phyloP scores from a whole-genome alignment of 1,284 basidiomycete species.

The Malassezia sp. region DNA sequence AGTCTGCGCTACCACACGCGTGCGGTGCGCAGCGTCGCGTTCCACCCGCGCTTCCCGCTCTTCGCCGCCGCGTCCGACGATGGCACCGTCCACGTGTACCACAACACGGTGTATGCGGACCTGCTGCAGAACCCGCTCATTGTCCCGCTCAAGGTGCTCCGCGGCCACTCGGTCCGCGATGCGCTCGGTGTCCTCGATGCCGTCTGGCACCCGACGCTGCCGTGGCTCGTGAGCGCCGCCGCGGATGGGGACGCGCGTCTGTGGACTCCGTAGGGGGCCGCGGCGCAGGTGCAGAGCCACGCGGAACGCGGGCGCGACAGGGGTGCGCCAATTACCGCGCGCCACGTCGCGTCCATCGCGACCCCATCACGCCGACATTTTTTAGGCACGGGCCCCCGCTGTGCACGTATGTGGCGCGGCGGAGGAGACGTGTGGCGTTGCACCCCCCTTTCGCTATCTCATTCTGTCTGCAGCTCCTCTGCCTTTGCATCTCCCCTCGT shows the following conservation, averaged over 20 bases:
- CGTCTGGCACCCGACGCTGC: slow-evolving; percentile 75
- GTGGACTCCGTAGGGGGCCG: slow-evolving; percentile 53
- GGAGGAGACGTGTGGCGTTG: too few species aligned
- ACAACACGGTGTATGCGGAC: slow-evolving; percentile 76
- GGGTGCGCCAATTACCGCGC: too few species aligned
- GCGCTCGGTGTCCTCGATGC: slow-evolving; percentile 82
- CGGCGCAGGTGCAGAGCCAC: too few species aligned
- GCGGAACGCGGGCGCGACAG: too few species aligned
- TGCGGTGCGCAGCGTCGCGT: slow-evolving; percentile 79
- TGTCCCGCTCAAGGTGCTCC: slow-evolving; percentile 88
- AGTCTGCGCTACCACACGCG: slow-evolving; percentile 87
- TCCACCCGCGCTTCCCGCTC: slow-evolving; percentile 70
- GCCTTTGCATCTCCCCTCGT: too few species aligned
- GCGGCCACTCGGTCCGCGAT: slow-evolving; percentile 72
- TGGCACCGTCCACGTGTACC: slow-evolving; percentile 92
- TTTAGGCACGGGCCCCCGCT: too few species aligned
- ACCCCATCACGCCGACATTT: too few species aligned
- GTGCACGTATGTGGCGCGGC: too few species aligned
- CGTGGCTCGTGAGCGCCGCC: slow-evolving; percentile 85
- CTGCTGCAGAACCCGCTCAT: slow-evolving; percentile 83
- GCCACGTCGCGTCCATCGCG: too few species aligned
- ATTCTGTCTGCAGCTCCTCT: too few species aligned
- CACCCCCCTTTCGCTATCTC: too few species aligned
- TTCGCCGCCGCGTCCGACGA: slow-evolving; percentile 95
- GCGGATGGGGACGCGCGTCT: slow-evolving; percentile 80